Percentiles rank a stretch among this genome's conserved stretches.
Evolutionary conservation across 169 alveolate species (phyloP).

Genomic region (Theileria sp.): DNA sequence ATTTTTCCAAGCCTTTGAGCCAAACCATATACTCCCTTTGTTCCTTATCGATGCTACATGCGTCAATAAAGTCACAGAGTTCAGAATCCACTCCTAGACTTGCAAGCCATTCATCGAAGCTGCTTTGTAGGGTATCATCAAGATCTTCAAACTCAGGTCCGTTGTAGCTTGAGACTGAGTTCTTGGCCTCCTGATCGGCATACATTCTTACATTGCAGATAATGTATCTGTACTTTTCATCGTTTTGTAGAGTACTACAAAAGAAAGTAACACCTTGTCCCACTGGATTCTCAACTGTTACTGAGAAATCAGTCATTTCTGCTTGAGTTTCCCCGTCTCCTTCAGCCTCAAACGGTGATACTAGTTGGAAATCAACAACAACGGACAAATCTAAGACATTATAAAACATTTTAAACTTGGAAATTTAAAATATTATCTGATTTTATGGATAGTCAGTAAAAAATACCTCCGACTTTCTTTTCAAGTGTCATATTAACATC

Average conservation of each 20-base stretch:
- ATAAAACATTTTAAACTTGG: background rate
- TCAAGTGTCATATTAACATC: constrained; percentile 81
- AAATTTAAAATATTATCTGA: background rate
- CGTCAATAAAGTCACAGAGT: constrained; percentile 85
- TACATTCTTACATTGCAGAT: constrained; percentile 80
- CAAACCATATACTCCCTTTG: constrained; percentile 81
- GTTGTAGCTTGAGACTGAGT: constrained; percentile 79
- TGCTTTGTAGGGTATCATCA: constrained; percentile 86
- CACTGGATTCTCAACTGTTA: constrained; percentile 77
- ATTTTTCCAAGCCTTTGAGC: constrained; percentile 74
- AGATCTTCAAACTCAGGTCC: constrained; percentile 91
- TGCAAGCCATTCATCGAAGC: constrained; percentile 82
- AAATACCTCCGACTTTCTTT: constrained; percentile 77
- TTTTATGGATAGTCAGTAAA: background rate
- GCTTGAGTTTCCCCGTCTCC: constrained; percentile 84
- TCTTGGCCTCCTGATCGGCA: constrained; percentile 76
- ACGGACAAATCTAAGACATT: constrained; percentile 60
- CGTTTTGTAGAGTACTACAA: constrained; percentile 84
- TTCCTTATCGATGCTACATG: constrained; percentile 85
- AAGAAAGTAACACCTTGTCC: constrained; percentile 82
- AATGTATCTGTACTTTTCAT: constrained; percentile 80
- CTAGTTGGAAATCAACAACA: constrained; percentile 79
- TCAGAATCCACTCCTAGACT: constrained; percentile 83
- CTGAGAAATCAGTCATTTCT: constrained; percentile 86
- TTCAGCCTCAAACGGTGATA: constrained; percentile 82